These are phyloP conservation scores for Tylopilus sp. DNA, from an alignment of 1,284 basidiomycete genomes.

Conservation along the genomic window DNA sequence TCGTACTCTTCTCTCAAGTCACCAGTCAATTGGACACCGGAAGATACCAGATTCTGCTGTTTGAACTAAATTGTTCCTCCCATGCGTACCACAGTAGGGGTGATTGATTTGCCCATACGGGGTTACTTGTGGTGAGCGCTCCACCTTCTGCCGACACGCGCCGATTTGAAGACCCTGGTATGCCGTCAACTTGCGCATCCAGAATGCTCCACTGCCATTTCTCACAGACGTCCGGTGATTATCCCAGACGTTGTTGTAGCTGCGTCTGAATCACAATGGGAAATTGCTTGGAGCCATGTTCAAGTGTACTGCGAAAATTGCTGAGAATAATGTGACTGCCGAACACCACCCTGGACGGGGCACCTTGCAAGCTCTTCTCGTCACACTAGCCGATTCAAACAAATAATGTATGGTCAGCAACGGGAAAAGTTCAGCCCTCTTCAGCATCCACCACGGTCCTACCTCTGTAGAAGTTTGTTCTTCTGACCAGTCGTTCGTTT, in stretches of 20 bases:
- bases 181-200: background rate
- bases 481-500: slow-evolving; percentile 31
- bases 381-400: slow-evolving; percentile 26
- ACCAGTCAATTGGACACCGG: slow-evolving; percentile 20
- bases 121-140: too few species aligned
- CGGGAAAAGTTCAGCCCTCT: background rate
- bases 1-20: slow-evolving; percentile 27
- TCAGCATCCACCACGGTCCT: slow-evolving; percentile 3
- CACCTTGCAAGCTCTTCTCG: background rate
- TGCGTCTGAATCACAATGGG: background rate
- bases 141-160: too few species aligned
- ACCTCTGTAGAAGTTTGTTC: slow-evolving; percentile 11
- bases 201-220: too few species aligned
- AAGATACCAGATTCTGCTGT: slow-evolving; percentile 23
- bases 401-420: slow-evolving; percentile 8
- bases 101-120: too few species aligned
- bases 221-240: too few species aligned
- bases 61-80: too few species aligned
- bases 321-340: too few species aligned
- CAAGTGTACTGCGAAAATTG: background rate
- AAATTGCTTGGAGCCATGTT: background rate
- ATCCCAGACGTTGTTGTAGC: too few species aligned
- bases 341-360: background rate
- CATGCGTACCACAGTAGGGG: too few species aligned
- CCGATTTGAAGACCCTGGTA: background rate